phyloP scores from a whole-genome alignment of 345 rosid genomes.

The Citrus sp. region DNA sequence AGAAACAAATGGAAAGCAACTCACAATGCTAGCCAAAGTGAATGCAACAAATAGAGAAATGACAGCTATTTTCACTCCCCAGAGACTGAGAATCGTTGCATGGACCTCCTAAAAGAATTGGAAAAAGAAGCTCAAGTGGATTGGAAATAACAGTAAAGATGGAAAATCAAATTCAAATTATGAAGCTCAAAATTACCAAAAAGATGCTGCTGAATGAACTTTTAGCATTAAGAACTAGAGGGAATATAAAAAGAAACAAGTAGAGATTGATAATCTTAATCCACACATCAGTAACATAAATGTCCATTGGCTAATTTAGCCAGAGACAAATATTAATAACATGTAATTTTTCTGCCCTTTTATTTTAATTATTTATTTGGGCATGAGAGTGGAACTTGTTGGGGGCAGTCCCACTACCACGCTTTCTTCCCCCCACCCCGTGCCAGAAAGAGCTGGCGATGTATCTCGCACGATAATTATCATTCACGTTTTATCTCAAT shows the following conservation, averaged over 20 bases:
- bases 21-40: constrained; percentile 48
- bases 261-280: neutral
- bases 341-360: neutral
- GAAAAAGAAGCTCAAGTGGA: constrained; percentile 13
- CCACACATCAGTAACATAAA: neutral
- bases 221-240: neutral
- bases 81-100: constrained; percentile 42
- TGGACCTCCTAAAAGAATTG: constrained; percentile 35
- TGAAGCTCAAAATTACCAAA: neutral
- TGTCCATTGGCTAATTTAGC: neutral
- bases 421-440: no score
- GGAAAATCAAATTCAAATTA: neutral
- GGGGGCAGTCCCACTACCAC: neutral
- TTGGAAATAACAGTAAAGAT: constrained; percentile 6
- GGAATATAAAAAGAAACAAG: neutral
- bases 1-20: constrained; percentile 16
- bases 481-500: no score
- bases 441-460: no score
- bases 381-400: neutral
- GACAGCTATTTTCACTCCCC: constrained; percentile 50
- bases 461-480: no score
- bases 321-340: neutral
- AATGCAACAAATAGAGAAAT: constrained; percentile 45
- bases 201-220: neutral
- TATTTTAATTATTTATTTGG: neutral